Conservation (phyloP, 2,329 filamentous ascomycete genomes). For the Westerdykella aurantiaca region DNA sequence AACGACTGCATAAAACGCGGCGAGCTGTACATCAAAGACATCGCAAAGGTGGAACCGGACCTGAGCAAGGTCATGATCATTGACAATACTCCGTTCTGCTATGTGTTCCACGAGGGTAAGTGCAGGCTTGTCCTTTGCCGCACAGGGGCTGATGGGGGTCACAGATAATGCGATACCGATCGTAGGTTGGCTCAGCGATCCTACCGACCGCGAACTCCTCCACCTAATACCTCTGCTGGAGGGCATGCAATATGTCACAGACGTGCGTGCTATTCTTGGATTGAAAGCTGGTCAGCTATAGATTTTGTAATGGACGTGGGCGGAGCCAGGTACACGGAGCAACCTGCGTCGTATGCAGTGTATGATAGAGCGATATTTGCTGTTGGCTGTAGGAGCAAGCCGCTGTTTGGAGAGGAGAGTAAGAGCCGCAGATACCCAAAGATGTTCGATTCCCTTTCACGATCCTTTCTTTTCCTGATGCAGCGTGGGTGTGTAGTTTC, state of each 20-base stretch:
- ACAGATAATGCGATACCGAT: conserved; percentile 98
- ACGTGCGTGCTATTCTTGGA: conserved; percentile 85
- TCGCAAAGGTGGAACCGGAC: conserved; percentile 93
- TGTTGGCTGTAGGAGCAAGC: too few relatives aligned
- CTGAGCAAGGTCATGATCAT: conserved; percentile 97
- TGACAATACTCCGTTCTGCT: conserved; percentile 96
- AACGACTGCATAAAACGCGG: conserved; percentile 96
- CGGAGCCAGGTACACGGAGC: not conserved
- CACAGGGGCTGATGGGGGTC: conserved; percentile 1
- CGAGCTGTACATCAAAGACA: conserved; percentile 95
- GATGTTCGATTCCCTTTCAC: too few relatives aligned
- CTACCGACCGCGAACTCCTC: conserved; percentile 90
- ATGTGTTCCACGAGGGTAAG: conserved; percentile 96
- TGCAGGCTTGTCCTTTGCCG: conserved; percentile 5
- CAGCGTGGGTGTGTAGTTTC: too few relatives aligned
- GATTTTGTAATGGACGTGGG: conserved; percentile 1
- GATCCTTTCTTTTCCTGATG: too few relatives aligned
- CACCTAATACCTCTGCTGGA: conserved; percentile 90
- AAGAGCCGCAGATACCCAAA: too few relatives aligned
- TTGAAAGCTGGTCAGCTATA: conserved; percentile 72
- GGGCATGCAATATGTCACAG: conserved; percentile 91
- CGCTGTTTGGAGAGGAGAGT: too few relatives aligned
- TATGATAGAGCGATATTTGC: not conserved
- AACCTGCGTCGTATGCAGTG: not conserved
- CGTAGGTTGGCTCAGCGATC: conserved; percentile 98